phyloP scores from a whole-genome alignment of 78 protist genomes.

The Dictyostelium capitatum region DNA sequence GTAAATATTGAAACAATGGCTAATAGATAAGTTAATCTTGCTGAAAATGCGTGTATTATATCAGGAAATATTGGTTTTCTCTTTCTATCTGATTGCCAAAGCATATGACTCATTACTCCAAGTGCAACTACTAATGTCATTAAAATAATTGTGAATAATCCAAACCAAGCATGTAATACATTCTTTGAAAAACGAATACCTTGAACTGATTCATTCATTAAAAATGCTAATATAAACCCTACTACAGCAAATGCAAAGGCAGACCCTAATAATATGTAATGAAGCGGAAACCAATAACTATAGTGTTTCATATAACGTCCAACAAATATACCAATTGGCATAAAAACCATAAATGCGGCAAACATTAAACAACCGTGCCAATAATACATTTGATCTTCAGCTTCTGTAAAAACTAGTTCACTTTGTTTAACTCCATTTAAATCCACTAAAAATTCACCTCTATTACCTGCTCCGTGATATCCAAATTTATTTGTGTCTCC shows the following conservation, averaged over 20 bases:
- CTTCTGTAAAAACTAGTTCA: background rate
- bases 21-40: background rate
- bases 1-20: background rate
- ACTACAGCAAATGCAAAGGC: slow-evolving; percentile 17
- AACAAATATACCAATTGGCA: slow-evolving; percentile 72
- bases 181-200: background rate
- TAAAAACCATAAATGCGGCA: slow-evolving; percentile 27
- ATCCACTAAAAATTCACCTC: slow-evolving; percentile 13
- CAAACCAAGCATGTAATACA: slow-evolving; percentile 26
- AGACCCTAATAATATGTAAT: background rate
- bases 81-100: slow-evolving; percentile 32
- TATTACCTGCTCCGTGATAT: slow-evolving; percentile 8
- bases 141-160: background rate
- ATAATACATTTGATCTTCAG: background rate
- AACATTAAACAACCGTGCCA: slow-evolving; percentile 50
- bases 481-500: background rate
- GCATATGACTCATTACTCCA: slow-evolving; percentile 24
- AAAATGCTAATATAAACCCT: slow-evolving; percentile 4
- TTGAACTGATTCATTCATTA: background rate
- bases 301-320: slow-evolving; percentile 48
- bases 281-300: slow-evolving; percentile 66
- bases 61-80: slow-evolving; percentile 56
- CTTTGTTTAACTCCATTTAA: background rate
- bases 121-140: background rate
- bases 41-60: background rate